Conservation (phyloP, 441 rosid species). For the Pelargonium cotyledonis region DNA sequence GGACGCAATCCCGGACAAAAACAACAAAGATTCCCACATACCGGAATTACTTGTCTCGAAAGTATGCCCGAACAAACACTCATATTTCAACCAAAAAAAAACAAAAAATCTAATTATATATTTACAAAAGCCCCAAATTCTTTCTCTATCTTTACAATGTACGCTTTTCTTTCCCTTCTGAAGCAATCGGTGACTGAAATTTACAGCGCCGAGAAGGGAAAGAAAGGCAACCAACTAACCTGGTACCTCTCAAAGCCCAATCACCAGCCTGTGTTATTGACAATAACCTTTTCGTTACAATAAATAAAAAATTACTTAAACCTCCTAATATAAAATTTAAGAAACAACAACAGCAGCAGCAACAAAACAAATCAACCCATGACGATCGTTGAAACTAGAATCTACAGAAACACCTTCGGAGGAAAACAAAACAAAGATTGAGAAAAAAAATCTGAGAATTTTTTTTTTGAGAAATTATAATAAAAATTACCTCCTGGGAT, state of each 20-base stretch:
- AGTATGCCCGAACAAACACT: constrained; percentile 62
- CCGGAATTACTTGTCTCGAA: constrained; percentile 88
- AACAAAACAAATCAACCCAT: background rate
- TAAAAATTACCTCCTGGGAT: background rate
- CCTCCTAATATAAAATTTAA: background rate
- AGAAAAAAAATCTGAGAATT: background rate
- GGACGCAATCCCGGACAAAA: constrained; percentile 86
- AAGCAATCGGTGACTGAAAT: constrained; percentile 36
- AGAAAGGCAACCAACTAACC: constrained; percentile 33
- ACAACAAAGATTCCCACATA: constrained; percentile 85
- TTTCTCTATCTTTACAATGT: background rate
- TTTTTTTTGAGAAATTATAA: background rate
- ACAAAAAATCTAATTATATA: background rate
- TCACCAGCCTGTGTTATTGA: constrained; percentile 19
- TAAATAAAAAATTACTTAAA: background rate
- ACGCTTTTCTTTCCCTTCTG: constrained; percentile 42
- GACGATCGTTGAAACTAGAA: background rate
- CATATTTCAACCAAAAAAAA: constrained; percentile 31
- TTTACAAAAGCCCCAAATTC: constrained; percentile 1
- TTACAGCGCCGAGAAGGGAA: constrained; percentile 49
- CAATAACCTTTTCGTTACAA: background rate
- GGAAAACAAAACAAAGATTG: background rate
- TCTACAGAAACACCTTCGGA: too few species aligned
- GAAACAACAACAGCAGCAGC: background rate
- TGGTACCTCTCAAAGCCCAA: constrained; percentile 22